Evolutionary conservation across 2,329 filamentous ascomycete genomes (phyloP), one percentile per base, ranked within the genome.

Genomic region (Lachnellula subtilissima): DNA sequence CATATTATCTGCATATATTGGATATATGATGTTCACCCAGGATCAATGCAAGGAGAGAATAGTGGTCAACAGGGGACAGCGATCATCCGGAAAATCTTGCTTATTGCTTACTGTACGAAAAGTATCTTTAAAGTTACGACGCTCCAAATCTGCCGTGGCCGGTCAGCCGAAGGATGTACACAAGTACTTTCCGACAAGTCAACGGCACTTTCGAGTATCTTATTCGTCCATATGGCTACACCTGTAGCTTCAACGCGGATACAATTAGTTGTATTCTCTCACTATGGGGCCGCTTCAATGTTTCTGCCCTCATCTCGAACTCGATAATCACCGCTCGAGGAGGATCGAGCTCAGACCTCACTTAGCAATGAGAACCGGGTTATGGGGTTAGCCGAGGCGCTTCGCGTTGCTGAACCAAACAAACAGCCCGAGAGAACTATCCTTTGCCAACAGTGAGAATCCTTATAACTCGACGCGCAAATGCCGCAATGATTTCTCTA

Each of bases 1-100:
- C 49, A 53, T 59, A 59, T 61, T 60, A 54, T 64, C 53, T 65
- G 61, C 61, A 66, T 64, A 61, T 65, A 66, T 62, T 65, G 61
- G 62, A 65, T 64, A 32, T 59, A 59, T 55, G 60, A 66, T 64
- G 53, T 54, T 55, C 60, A 53, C 40, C 63, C 48, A 58, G 63
- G 63, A 60, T 61, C 51, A 39, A 55, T 48, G 53, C 36, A 39
- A 50, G 54, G 50, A 48, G 51, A 50, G 46, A 61, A 59, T 25
- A 56, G 54, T 62, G 55, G 48, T 54, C 58, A 61, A 50, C 49
- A 53, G 53, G 55, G 58, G 63, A 52, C 47, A 35, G 23, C 43
- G 63, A 65, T 65, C 61, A 55, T 57, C 59, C 63, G 61, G 56
- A 48, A 62, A 62, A 58, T 61, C 50, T 52, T 59, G 54, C 45